Base-by-base conservation (phyloP, 352 stramenopile genomes). In the Phytophthora multivora region DNA sequence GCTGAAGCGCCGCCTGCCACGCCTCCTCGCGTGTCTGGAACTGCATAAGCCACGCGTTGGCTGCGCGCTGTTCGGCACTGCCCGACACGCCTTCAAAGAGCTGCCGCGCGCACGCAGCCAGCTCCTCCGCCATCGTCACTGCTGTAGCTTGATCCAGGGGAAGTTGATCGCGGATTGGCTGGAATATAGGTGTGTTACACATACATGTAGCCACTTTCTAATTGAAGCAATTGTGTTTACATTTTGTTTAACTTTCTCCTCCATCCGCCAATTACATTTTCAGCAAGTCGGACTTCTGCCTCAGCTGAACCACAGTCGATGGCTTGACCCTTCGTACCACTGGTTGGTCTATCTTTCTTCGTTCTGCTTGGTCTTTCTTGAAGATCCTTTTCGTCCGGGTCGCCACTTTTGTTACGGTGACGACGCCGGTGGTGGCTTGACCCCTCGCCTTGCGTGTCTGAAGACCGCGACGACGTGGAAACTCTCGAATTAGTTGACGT, bases 31-130 rank as follows among this genome's bases (percentile, higher is more conserved):
- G 66, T n/a, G 9, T 38, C 71, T 93, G 82, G 51, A 90, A 85
- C 36, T 66, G 50, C 59, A 93, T 78, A 30, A 93, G 77, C 84
- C 84, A 93, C 19, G 71, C 47, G 48, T 90, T 90, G n/a, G 84
- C 84, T 21, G 64, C 65, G 28, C 61, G 66, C 54, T 91, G 82
- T 49, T 73, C 80, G 7, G 16, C 47, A 43, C 84, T 86, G 39
- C 82, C 84, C 0, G 82, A 66, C 15, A 51, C 64, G 23, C 81
- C 83, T 51, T 90, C 80, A 23, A 93, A 89, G 54, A 93, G 82
- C 66, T 85, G 64, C 31, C 71, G 69, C 53, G 82, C 79, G 45
- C 71, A 86, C 36, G 77, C 69, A 15, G 83, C 63, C 5, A 90
- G 71, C 49, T 90, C 70, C 60, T 89, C 71, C 18, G 58, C 63